These are phyloP conservation scores for Lepiota venenata DNA, from an alignment of 768 basidiomycete species.

Conservation along the genomic window DNA sequence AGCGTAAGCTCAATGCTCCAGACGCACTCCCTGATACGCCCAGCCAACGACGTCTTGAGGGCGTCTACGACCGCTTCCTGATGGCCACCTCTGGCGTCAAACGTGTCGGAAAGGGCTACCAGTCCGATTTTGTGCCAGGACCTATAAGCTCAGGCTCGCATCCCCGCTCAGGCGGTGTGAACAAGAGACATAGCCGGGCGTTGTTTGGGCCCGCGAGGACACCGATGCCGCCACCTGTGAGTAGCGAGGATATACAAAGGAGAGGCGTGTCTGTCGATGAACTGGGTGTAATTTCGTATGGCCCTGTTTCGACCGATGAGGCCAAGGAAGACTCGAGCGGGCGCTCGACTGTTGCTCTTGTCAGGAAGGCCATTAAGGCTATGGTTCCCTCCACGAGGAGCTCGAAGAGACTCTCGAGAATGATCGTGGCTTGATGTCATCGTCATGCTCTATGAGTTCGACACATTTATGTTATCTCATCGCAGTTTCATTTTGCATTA, in stretches of 20 bases:
- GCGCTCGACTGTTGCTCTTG: conserved; percentile 48
- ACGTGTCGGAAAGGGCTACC: conserved; percentile 77
- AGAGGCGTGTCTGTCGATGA: conserved; percentile 58
- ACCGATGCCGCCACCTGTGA: conserved; percentile 70
- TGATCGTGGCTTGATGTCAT: conserved; percentile 12
- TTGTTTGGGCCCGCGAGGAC: conserved; percentile 48
- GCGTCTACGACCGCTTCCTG: conserved; percentile 78
- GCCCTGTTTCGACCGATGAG: conserved; percentile 23
- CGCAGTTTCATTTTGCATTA: not conserved
- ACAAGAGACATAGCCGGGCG: conserved; percentile 34
- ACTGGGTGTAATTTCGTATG: conserved; percentile 49
- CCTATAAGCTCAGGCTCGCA: conserved; percentile 29
- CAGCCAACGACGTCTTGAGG: conserved; percentile 58
- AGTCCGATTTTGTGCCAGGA: conserved; percentile 59
- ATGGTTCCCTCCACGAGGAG: conserved; percentile 46
- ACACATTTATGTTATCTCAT: not conserved
- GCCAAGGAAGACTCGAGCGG: conserved; percentile 41
- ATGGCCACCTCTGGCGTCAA: conserved; percentile 82
- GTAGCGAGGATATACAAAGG: conserved; percentile 54
- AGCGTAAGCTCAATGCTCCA: conserved; percentile 35
- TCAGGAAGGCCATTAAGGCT: conserved; percentile 73
- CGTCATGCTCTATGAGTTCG: not conserved
- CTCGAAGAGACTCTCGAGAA: conserved; percentile 9
- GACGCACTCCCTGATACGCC: conserved; percentile 49
- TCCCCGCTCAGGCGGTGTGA: conserved; percentile 16